Conservation (phyloP, 345 rosid species). For the Psidium friedrichsthalianum region DNA sequence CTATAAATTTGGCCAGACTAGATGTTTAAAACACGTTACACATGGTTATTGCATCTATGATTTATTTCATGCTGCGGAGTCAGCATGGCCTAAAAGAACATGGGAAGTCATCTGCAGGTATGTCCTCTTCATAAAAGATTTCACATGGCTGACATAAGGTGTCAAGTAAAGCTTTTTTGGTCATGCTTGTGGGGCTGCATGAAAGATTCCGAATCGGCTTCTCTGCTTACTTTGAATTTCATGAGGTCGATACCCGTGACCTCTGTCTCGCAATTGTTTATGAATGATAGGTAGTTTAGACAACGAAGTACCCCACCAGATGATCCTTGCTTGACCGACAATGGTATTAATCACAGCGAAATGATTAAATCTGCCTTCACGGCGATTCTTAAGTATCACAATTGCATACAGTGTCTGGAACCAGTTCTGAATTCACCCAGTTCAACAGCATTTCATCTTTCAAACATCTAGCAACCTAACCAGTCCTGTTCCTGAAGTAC, state of each 20-base stretch:
- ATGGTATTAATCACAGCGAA: background rate
- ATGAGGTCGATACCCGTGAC: background rate
- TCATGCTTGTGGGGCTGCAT: background rate
- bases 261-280: background rate
- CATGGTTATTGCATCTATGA: background rate
- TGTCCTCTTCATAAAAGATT: background rate
- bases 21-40: background rate
- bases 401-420: too few relatives aligned
- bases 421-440: too few relatives aligned
- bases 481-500: too few relatives aligned
- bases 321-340: background rate
- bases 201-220: background rate
- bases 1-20: background rate
- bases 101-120: background rate
- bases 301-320: background rate
- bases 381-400: background rate
- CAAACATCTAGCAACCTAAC: too few relatives aligned
- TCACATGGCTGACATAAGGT: background rate
- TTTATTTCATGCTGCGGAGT: background rate
- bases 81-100: background rate
- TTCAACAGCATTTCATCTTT: too few relatives aligned
- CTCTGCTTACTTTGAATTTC: background rate
- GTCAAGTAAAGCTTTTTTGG: background rate
- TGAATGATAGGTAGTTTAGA: background rate
- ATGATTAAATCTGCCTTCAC: background rate